These are phyloP conservation scores for Zygosaccharomyces lentus DNA, from an alignment of 805 yeast species.

Conservation along the genomic window DNA sequence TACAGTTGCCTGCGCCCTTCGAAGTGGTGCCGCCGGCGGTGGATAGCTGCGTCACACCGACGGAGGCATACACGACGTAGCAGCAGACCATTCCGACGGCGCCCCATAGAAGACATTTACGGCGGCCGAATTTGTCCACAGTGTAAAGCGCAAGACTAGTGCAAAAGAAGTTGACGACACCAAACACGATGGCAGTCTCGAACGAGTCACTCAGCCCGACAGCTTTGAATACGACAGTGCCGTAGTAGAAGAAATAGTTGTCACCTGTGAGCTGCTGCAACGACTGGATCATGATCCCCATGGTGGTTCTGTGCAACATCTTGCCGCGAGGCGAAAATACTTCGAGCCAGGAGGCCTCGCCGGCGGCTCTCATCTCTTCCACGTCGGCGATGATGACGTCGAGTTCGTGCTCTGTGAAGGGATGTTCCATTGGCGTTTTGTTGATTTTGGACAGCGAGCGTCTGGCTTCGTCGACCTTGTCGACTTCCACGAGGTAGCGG, in stretches of 20 bases:
- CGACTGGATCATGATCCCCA: constrained; percentile 58
- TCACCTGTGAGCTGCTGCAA: constrained; percentile 69
- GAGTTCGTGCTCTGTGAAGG: constrained; percentile 53
- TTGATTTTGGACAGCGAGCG: constrained; percentile 54
- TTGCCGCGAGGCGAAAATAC: constrained; percentile 64
- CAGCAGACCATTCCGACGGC: constrained; percentile 48
- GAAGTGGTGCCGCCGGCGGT: constrained; percentile 38
- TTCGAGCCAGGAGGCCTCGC: constrained; percentile 63
- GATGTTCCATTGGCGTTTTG: constrained; percentile 49
- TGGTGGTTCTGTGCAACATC: constrained; percentile 43
- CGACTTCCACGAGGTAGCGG: constrained; percentile 57
- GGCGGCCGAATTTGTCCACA: constrained; percentile 56
- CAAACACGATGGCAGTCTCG: constrained; percentile 56
- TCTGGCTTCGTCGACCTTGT: constrained; percentile 58
- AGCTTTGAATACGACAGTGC: constrained; percentile 58
- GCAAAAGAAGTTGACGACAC: constrained; percentile 58
- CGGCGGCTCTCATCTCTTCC: constrained; percentile 57
- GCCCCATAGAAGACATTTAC: constrained; percentile 47
- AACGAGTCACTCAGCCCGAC: constrained; percentile 59
- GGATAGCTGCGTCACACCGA: constrained; percentile 53
- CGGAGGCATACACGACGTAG: constrained; percentile 49
- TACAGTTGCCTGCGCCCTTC: constrained; percentile 59
- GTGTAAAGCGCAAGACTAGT: constrained; percentile 49
- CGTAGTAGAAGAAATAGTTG: constrained; percentile 67
- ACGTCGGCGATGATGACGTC: constrained; percentile 57